These are phyloP conservation scores for Cercophora scortea DNA, from an alignment of 495 filamentous ascomycete genomes.

Conservation along the genomic window DNA sequence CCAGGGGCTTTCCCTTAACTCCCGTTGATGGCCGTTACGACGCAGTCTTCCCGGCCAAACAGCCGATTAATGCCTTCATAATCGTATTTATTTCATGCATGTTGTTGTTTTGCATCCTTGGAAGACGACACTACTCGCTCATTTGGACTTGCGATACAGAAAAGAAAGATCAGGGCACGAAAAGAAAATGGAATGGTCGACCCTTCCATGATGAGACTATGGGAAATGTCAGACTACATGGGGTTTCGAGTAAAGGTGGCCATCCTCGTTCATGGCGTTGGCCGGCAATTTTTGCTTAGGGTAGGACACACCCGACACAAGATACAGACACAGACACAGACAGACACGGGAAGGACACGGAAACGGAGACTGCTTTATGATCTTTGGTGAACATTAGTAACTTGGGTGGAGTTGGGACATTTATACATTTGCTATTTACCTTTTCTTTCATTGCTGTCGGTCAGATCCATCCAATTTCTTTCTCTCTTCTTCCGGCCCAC, in stretches of 20 bases:
- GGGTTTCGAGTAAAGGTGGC: constrained; percentile 2
- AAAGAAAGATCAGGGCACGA: constrained; percentile 14
- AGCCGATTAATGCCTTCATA: background rate
- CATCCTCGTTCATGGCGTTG: constrained; percentile 19
- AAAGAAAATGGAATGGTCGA: constrained; percentile 14
- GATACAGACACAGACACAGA: no score
- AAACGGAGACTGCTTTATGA: no score
- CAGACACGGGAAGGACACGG: no score
- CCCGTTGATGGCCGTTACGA: constrained; percentile 24
- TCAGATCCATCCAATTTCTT: background rate
- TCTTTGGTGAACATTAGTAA: no score
- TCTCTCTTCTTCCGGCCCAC: background rate
- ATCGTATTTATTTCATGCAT: constrained; percentile 9
- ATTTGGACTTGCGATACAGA: constrained; percentile 15
- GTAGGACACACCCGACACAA: background rate
- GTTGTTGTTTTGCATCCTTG: constrained; percentile 4
- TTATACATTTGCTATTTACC: background rate
- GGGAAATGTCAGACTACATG: constrained; percentile 20
- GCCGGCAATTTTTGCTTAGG: constrained; percentile 10
- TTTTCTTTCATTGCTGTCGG: background rate
- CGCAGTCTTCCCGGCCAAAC: background rate
- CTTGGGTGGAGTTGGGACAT: no score
- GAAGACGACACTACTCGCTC: constrained; percentile 10
- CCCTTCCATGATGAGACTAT: constrained; percentile 18
- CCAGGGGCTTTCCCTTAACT: constrained; percentile 47